Percentiles rank a stretch among this genome's conserved stretches.
Evolutionary conservation across 2,329 filamentous ascomycete genomes (phyloP).

Genomic region (Scorias spongiosa): DNA sequence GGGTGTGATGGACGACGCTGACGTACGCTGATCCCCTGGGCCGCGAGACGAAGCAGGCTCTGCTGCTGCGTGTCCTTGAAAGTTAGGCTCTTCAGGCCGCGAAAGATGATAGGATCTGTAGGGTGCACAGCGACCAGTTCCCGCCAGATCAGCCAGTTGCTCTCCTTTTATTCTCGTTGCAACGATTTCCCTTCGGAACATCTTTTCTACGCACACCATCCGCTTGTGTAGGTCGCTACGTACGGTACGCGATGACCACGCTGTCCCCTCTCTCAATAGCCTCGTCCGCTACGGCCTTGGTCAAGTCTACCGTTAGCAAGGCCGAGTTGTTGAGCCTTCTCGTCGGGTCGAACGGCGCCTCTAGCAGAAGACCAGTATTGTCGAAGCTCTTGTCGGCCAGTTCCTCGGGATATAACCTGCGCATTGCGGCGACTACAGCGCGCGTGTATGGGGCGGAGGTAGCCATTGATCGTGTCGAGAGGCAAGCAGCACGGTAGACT

Average conservation of each 20-base stretch:
- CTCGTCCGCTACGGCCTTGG: conserved; percentile 74
- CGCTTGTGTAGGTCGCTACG: conserved; percentile 11
- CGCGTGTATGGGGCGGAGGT: conserved; percentile 44
- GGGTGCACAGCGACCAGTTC: conserved; percentile 8
- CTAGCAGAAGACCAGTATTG: conserved; percentile 74
- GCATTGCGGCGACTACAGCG: conserved; percentile 65
- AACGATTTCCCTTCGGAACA: neutral
- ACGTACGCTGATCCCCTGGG: conserved; percentile 63
- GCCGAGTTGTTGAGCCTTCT: conserved; percentile 48
- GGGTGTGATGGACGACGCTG: neutral
- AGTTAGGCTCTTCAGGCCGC: conserved; percentile 76
- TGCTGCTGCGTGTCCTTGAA: conserved; percentile 73
- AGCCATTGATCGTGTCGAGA: conserved; percentile 1
- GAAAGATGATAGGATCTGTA: conserved; percentile 89
- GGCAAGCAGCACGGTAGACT: no score
- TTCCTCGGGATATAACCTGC: conserved; percentile 73
- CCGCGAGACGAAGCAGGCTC: conserved; percentile 65
- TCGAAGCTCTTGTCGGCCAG: conserved; percentile 86
- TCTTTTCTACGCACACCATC: neutral
- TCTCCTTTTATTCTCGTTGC: neutral
- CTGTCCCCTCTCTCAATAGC: conserved; percentile 63
- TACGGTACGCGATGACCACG: conserved; percentile 81
- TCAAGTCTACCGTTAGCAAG: conserved; percentile 81
- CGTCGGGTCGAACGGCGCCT: conserved; percentile 47
- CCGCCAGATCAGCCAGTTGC: conserved; percentile 9